These are phyloP conservation scores for Ustilago shanxiensis DNA, from an alignment of 1,284 basidiomycete species.

Conservation along the genomic window DNA sequence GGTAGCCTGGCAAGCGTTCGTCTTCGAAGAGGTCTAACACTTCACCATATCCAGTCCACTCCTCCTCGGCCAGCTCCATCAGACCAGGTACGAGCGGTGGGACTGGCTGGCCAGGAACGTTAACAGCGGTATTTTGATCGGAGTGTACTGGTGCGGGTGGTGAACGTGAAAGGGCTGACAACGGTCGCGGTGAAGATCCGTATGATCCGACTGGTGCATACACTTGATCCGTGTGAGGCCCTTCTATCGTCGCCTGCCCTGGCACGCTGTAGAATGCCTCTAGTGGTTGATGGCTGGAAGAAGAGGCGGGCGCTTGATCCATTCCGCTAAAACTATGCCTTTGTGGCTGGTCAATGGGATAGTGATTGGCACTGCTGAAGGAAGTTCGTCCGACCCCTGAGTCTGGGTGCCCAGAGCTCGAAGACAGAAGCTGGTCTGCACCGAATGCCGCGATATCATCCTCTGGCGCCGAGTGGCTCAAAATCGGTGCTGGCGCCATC, in stretches of 20 bases:
- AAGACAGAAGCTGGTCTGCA: neutral
- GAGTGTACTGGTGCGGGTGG: neutral
- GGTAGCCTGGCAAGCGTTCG: constrained; percentile 33
- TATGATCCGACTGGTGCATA: neutral
- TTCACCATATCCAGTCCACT: neutral
- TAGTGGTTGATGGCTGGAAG: neutral
- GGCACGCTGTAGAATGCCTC: neutral
- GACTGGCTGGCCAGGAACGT: neutral
- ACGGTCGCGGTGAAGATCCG: neutral
- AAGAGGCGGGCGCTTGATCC: neutral
- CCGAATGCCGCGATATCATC: neutral
- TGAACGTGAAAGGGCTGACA: neutral
- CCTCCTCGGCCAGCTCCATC: neutral
- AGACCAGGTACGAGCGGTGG: neutral
- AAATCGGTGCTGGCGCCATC: neutral
- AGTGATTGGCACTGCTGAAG: neutral
- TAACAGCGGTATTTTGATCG: neutral
- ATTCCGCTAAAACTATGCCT: neutral
- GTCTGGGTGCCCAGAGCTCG: neutral
- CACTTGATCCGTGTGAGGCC: neutral
- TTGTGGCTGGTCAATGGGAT: neutral
- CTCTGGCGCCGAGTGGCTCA: neutral
- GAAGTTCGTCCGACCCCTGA: neutral
- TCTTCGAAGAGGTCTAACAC: constrained; percentile 36
- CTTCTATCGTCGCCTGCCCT: neutral